Base-by-base conservation (phyloP, 2,329 filamentous ascomycete species). In the Madurella mycetomatis region DNA sequence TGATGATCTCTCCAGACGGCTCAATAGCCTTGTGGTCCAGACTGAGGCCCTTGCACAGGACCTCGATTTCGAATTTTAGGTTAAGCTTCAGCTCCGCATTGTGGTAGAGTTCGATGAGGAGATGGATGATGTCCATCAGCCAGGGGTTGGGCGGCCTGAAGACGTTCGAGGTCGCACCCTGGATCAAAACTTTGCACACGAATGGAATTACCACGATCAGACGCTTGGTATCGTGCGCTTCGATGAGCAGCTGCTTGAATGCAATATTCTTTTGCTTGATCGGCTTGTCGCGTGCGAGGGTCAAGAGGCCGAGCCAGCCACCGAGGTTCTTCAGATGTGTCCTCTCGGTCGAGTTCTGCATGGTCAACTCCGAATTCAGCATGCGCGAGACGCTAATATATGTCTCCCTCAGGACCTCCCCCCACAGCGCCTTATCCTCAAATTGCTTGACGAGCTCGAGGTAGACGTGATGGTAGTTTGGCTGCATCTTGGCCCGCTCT, bases 51-150 rank as follows among this genome's bases (percentile, higher is more conserved):
- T 95, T 95, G 76, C 92, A 99, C 19, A 99, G 80, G 25, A 99
- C 92, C 71, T 99, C 94, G 54, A 99, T 97, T 70, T 99, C 94
- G 64, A 99, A 99, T 65, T 97, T 99, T 49, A 96, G 85, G 63
- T 97, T 97, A 39, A 99, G 81, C 70, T 97, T 97, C 53, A 99
- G 76, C 64, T 96, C 92, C 13, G 90, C 90, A 65, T 88, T 88
- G 66, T 96, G 87, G 66, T 99, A 99, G 4, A 99, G 79, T 67
- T 99, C 95, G 64, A 96, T 89, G 37, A 99, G 79, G 8, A 97
- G 77, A 60, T 89, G 83, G 52, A 99, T 84, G 51, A 99, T 94
- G 65, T 99, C 94, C 88, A 96, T 95, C 43, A 96, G 72, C 94
- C 94, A 99, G 1, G 94, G 94, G 64, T 99, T 99, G 1, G 94